Conservation (phyloP, 768 basidiomycete genomes). For the Trichaptum fuscoviolaceum region DNA sequence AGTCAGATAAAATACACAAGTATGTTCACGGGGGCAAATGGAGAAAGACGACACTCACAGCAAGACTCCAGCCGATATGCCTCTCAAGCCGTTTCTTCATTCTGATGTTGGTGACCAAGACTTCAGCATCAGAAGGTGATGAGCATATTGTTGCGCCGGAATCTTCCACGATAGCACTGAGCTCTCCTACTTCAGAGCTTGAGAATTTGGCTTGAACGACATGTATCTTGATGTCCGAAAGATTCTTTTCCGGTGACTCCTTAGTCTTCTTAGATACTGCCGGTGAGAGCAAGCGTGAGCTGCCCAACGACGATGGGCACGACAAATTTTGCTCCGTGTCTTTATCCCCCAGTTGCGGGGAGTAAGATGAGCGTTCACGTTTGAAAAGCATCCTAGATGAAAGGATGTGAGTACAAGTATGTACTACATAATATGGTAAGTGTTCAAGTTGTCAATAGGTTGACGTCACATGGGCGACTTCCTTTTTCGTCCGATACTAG, state of each 20-base stretch:
- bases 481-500: too few relatives aligned
- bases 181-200: conserved; percentile 16
- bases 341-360: too few relatives aligned
- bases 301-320: too few relatives aligned
- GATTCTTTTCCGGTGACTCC: background rate
- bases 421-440: too few relatives aligned
- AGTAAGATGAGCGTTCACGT: too few relatives aligned
- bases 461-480: too few relatives aligned
- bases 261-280: background rate
- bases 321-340: too few relatives aligned
- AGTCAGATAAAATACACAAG: conserved; percentile 1
- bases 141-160: conserved; percentile 3
- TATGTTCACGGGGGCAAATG: background rate
- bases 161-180: conserved; percentile 23
- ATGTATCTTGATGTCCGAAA: conserved; percentile 18
- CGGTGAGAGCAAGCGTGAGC: background rate
- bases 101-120: conserved; percentile 59
- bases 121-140: conserved; percentile 47
- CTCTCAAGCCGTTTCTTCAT: conserved; percentile 68
- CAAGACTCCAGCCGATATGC: conserved; percentile 58
- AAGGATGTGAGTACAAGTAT: too few relatives aligned
- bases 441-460: too few relatives aligned
- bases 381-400: too few relatives aligned
- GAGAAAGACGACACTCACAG: conserved; percentile 40
- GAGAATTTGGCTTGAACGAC: conserved; percentile 30